Conservation (phyloP, 345 rosid species). For the Lepidium sativum region DNA sequence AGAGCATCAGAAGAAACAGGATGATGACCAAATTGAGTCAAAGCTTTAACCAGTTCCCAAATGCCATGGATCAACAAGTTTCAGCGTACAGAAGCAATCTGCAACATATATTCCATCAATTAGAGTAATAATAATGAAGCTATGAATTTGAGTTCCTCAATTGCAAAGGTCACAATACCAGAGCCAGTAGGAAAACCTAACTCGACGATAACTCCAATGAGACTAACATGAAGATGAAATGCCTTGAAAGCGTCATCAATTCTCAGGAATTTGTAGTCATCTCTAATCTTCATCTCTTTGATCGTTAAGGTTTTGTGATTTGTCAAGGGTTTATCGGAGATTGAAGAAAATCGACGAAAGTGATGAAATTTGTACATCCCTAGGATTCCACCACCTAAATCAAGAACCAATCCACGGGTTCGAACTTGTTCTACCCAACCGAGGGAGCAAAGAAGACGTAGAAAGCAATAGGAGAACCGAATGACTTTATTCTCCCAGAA, state of each 20-base stretch:
- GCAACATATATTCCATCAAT: not conserved
- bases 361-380: no score
- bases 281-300: slow-evolving; percentile 14
- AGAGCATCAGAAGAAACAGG: no score
- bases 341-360: not conserved
- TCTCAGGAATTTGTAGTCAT: slow-evolving; percentile 25
- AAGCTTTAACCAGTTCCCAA: not conserved
- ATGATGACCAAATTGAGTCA: no score
- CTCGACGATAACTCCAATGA: slow-evolving; percentile 27
- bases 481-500: no score
- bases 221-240: slow-evolving; percentile 16
- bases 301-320: slow-evolving; percentile 7
- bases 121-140: not conserved
- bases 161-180: not conserved
- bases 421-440: no score
- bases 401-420: no score
- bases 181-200: not conserved
- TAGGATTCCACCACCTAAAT: no score
- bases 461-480: no score
- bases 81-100: slow-evolving; percentile 13
- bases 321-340: not conserved
- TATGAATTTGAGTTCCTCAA: not conserved
- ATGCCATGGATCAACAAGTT: slow-evolving; percentile 20
- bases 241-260: slow-evolving; percentile 16
- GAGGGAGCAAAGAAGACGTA: no score